Evolutionary conservation across 2,329 filamentous ascomycete genomes (phyloP), one percentile per base, ranked within the genome.

Genomic region (Ophiostoma ulmi): DNA sequence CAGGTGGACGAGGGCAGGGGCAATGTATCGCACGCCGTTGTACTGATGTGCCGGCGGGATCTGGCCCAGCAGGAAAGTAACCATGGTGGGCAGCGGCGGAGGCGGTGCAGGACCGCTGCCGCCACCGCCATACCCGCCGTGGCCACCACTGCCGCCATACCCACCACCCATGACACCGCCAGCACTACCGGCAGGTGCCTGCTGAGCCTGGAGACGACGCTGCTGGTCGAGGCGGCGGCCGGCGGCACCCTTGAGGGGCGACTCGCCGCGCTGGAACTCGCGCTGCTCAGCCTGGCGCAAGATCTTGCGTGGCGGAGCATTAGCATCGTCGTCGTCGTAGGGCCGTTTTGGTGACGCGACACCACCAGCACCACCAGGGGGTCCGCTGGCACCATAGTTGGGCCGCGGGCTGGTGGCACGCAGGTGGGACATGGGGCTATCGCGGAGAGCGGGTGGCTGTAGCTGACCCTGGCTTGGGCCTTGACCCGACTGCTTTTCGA

Each of bases 171-270:
- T 64, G 58, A 31, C 58, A 14, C 39, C 41, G 10, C 76, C 48
- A n/a, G 14, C 63, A n/a, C 69, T 65, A 1, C 76, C 68, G 31
- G 31, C 65, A 13, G 65, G n/a, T 20, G 58, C 17, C 5, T 17
- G 20, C 26, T 83, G 82, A 14, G 83, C 82, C 74, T 86, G 86
- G 75, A 85, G 88, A 5, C 88, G 84, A 69, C 88, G 86, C 77
- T 92, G 89, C 77, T 95, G 91, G 76, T 95, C 92, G 31, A 96
- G 84, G 48, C 94, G 90, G 70, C 94, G 90, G 36, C 93, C 92
- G 52, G 94, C 93, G 1, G 92, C 92, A 17, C 93, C 93, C 78
- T 98, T 99, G 52, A 98, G 85, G 0, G 96, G 95, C 5, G 94
- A 98, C 71, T 92, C 93, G n/a, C 91, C 94, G 68, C 95, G 89